phyloP scores from a whole-genome alignment of 2,329 filamentous ascomycete species.

The Scytalidium lignicola region DNA sequence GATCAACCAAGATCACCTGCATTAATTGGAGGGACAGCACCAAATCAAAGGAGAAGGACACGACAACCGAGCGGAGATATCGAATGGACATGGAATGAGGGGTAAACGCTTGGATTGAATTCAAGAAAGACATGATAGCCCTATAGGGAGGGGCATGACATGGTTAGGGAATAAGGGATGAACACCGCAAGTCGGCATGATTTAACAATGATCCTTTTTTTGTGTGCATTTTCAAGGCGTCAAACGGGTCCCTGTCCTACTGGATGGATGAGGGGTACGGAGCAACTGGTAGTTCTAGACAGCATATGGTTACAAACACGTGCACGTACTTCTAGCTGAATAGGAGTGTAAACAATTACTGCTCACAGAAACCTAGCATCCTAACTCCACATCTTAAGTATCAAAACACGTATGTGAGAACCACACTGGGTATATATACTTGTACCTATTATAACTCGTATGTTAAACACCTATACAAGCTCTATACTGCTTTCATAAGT shows the following conservation, averaged over 20 bases:
- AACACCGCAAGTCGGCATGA: background rate
- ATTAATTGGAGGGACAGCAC: conserved; percentile 14
- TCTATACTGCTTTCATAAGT: too few species aligned
- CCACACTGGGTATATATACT: too few species aligned
- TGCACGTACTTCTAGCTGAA: background rate
- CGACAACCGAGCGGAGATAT: conserved; percentile 26
- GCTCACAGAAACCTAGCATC: background rate
- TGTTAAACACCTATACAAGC: too few species aligned
- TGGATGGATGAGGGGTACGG: background rate
- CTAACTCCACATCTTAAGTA: too few species aligned
- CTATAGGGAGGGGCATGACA: background rate
- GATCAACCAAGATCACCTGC: conserved; percentile 15
- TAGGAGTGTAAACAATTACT: background rate
- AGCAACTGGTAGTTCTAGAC: background rate
- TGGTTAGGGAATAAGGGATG: background rate
- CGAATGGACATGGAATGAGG: conserved; percentile 23
- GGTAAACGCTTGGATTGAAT: conserved; percentile 1
- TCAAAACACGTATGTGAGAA: too few species aligned
- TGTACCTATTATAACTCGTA: too few species aligned
- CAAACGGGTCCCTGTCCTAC: background rate
- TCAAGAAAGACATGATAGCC: background rate
- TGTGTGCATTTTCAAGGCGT: background rate
- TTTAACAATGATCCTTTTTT: background rate
- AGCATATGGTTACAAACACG: background rate
- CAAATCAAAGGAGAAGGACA: conserved; percentile 24